Evolutionary conservation across 108 stramenopile species (phyloP).

Genomic region (Epipyxis sp.): DNA sequence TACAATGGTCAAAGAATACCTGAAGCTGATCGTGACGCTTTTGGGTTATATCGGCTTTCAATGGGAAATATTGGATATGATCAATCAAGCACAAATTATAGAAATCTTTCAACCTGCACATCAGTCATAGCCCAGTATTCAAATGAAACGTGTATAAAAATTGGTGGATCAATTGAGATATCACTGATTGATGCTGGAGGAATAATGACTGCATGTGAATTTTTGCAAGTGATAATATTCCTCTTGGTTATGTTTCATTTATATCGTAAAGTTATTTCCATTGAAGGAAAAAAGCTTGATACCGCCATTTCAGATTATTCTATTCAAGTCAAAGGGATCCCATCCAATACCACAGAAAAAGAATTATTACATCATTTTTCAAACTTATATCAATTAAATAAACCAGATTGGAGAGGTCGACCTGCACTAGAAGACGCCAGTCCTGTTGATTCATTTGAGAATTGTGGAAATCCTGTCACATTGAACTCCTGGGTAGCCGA

Average conservation of each 20-base stretch:
- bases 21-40: neutral
- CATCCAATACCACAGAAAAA: neutral
- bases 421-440: slow-evolving; percentile 1
- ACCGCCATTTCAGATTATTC: slow-evolving; percentile 11
- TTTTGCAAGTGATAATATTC: slow-evolving; percentile 18
- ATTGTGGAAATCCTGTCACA: neutral
- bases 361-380: slow-evolving; percentile 14
- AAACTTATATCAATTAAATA: slow-evolving; percentile 3
- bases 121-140: neutral
- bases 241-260: neutral
- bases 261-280: neutral
- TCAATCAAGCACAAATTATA: too few relatives aligned
- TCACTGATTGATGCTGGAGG: neutral
- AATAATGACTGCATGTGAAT: slow-evolving; percentile 17
- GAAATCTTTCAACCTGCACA: neutral
- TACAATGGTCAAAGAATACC: slow-evolving; percentile 8
- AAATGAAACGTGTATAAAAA: slow-evolving; percentile 5
- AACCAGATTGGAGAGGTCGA: neutral
- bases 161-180: neutral
- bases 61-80: slow-evolving; percentile 30
- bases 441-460: neutral
- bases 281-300: neutral
- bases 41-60: slow-evolving; percentile 4
- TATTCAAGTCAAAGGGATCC: neutral
- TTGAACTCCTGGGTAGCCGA: slow-evolving; percentile 16